Base-by-base conservation (phyloP, 177 flowering plant genomes). In the Telopea speciosissima region DNA sequence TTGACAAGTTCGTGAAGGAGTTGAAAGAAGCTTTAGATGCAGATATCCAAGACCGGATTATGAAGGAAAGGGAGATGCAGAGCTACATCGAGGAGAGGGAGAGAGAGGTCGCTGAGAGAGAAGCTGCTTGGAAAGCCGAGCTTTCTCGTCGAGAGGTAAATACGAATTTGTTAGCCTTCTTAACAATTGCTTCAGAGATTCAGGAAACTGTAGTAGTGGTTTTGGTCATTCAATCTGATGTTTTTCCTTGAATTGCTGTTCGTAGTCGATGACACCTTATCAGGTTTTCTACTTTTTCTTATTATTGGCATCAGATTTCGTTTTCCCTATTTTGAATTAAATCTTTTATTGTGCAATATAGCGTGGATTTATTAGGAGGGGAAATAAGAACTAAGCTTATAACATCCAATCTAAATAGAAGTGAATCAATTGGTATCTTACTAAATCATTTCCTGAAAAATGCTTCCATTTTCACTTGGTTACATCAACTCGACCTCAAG, bases 1-100 rank as follows among this genome's bases (percentile, higher is more conserved):
- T 90, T 69, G 92, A 90, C 63, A 88, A 83, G 78, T 90, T 90
- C 73, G 95, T 88, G 77, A 76, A 87, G 81, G 95, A 90, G 83
- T 78, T 90, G 73, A 90, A 90, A 81, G 92, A 88, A 74, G 95
- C 95, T 0, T 66, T 90, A 66, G 92, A 90, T 44, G 95, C 90
- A 19, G 95, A 90, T 70, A 88, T 90, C 19, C 92, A 88, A 44
- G 95, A 90, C 72, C 60, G 90, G 69, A 82, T 90, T 24, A 87
- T 90, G 95, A 90, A 90, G 86, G 95, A 90, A 79, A 81, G 95
- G 40, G 95, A 90, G 85, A 90, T 90, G 95, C 92, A 88, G 83
- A 88, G 95, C 71, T 90, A 90, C 75, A 90, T 90, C 26, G 78
- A 88, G 69, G 92, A 88, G 71, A 86, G 95, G 8, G 95, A 90